Evolutionary conservation across 2,329 filamentous ascomycete genomes (phyloP).

Genomic region (Ophiognomonia clavigignenti-juglandacearum): DNA sequence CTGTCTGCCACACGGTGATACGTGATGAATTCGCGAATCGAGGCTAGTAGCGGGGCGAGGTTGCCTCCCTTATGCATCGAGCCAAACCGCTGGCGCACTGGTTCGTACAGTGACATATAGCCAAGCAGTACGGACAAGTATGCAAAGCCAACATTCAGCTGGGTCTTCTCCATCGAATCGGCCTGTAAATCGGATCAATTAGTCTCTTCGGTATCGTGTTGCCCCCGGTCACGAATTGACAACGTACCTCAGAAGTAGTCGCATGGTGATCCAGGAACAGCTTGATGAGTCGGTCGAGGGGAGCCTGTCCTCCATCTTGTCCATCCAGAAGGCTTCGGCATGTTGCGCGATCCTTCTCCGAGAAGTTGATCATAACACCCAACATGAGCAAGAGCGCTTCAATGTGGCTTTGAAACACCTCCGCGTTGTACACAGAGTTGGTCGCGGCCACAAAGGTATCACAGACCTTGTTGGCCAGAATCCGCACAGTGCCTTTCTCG

Average conservation of each 20-base stretch:
- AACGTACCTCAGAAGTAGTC: slow-evolving; percentile 61
- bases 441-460: slow-evolving; percentile 44
- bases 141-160: slow-evolving; percentile 77
- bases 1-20: slow-evolving; percentile 46
- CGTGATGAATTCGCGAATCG: slow-evolving; percentile 50
- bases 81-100: slow-evolving; percentile 39
- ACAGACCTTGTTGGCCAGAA: slow-evolving; percentile 46
- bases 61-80: slow-evolving; percentile 37
- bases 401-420: slow-evolving; percentile 47
- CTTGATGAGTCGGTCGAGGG: slow-evolving; percentile 55
- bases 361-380: slow-evolving; percentile 81
- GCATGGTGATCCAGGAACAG: slow-evolving; percentile 66
- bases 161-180: slow-evolving; percentile 68
- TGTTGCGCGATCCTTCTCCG: slow-evolving; percentile 68
- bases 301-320: slow-evolving; percentile 30
- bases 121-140: slow-evolving; percentile 83
- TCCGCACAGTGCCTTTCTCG: slow-evolving; percentile 47
- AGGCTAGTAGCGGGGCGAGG: slow-evolving; percentile 41
- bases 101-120: slow-evolving; percentile 62
- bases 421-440: slow-evolving; percentile 41
- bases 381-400: slow-evolving; percentile 74
- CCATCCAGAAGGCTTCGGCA: slow-evolving; percentile 42
- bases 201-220: neutral
- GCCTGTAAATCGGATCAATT: slow-evolving; percentile 40
- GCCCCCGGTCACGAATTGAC: too few relatives aligned